A percentile compares a stretch with the other conserved stretches of the same genome.
phyloP scores from a whole-genome alignment of 2,329 filamentous ascomycete genomes.

The Epicoccum nigrum region DNA sequence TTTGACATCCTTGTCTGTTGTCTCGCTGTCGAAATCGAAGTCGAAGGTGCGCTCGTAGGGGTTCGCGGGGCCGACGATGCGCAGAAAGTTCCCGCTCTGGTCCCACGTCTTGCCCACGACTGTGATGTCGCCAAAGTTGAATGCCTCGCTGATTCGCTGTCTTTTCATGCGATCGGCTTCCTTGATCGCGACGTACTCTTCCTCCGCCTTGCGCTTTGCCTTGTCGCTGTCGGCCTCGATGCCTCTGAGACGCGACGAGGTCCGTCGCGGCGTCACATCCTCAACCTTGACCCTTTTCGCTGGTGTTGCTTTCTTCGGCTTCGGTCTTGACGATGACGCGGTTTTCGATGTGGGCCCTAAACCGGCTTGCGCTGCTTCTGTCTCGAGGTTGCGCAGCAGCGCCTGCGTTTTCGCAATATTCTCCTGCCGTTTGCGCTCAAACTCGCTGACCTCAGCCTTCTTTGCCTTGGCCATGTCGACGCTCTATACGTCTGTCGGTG shows the following conservation, averaged over 20 bases:
- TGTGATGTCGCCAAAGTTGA: conserved; percentile 77
- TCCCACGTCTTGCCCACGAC: conserved; percentile 82
- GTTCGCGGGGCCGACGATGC: conserved; percentile 72
- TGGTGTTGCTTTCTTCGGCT: conserved; percentile 50
- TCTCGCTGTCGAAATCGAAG: conserved; percentile 82
- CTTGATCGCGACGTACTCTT: conserved; percentile 63
- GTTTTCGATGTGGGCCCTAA: conserved; percentile 64
- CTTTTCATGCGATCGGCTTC: conserved; percentile 66
- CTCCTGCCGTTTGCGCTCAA: conserved; percentile 81
- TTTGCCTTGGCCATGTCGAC: conserved; percentile 46
- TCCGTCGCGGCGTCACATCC: conserved; percentile 60
- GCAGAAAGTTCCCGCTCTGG: conserved; percentile 68
- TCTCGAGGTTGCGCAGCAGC: conserved; percentile 76
- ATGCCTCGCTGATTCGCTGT: conserved; percentile 67
- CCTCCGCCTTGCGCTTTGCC: conserved; percentile 71
- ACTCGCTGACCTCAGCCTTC: conserved; percentile 73
- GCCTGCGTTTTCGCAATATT: conserved; percentile 89
- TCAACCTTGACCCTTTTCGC: conserved; percentile 64
- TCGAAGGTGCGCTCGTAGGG: conserved; percentile 86
- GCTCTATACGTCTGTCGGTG: background rate
- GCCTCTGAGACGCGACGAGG: conserved; percentile 66
- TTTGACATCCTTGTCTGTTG: conserved; percentile 76
- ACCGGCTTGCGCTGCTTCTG: conserved; percentile 71
- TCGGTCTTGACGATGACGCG: conserved; percentile 53
- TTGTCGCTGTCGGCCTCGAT: conserved; percentile 71